phyloP scores from a whole-genome alignment of 176 grass and related monocot genomes.

The Melocanna baccifera region DNA sequence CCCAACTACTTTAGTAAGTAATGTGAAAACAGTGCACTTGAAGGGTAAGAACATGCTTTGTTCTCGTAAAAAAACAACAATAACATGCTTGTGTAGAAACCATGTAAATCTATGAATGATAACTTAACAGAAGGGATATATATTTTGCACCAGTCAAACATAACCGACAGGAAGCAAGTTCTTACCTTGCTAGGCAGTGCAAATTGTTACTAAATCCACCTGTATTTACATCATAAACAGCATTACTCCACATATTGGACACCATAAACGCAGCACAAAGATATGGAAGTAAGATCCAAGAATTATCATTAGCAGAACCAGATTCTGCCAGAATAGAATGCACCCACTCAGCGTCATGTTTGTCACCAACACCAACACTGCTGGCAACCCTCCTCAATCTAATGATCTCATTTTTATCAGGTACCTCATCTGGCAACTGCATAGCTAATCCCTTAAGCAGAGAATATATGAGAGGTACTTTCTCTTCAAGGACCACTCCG shows the following conservation, averaged over 20 bases:
- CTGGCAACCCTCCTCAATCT: conserved; percentile 80
- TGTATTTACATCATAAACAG: conserved; percentile 71
- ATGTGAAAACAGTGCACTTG: neutral
- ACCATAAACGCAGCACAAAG: conserved; percentile 94
- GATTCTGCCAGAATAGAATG: conserved; percentile 71
- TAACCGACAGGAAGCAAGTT: conserved; percentile 15
- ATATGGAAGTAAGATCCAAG: conserved; percentile 92
- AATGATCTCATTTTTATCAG: conserved; percentile 74
- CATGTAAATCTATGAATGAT: neutral
- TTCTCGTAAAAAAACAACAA: neutral
- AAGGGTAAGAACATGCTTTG: neutral
- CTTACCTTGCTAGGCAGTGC: conserved; percentile 87
- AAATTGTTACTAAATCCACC: conserved; percentile 91
- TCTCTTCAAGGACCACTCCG: conserved; percentile 79
- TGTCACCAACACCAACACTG: conserved; percentile 65
- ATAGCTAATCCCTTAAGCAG: conserved; percentile 64
- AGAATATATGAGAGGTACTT: conserved; percentile 80
- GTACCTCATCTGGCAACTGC: conserved; percentile 78
- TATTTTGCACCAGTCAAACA: neutral
- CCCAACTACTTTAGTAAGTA: neutral
- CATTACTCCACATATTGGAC: conserved; percentile 76
- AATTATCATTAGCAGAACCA: conserved; percentile 75
- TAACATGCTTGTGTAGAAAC: neutral
- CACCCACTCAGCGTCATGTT: conserved; percentile 92
- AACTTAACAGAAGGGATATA: no score